phyloP scores from a whole-genome alignment of 768 basidiomycete species.

The Trametes villosa region DNA sequence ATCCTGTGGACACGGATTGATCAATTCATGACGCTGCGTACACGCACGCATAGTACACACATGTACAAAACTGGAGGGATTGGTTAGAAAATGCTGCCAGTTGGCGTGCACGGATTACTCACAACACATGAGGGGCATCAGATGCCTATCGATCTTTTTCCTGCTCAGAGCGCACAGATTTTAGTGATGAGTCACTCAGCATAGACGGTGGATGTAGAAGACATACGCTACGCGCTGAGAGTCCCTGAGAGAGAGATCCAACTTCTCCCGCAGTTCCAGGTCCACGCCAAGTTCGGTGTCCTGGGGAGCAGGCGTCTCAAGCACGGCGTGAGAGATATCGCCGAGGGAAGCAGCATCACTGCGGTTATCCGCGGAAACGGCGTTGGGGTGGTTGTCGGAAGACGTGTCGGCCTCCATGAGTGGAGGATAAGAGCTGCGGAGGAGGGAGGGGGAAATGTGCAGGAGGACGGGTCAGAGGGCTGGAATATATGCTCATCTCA shows the following conservation, averaged over 20 bases:
- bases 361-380: too few relatives aligned
- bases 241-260: conserved; percentile 49
- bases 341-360: too few relatives aligned
- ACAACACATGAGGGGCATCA: conserved; percentile 86
- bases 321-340: not conserved
- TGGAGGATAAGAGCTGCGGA: too few relatives aligned
- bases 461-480: too few relatives aligned
- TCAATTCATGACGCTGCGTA: not conserved
- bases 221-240: conserved; percentile 58
- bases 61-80: conserved; percentile 22
- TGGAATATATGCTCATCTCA: too few relatives aligned
- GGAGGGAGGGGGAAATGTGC: too few relatives aligned
- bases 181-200: not conserved
- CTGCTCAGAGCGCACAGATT: conserved; percentile 42
- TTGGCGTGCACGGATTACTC: conserved; percentile 40
- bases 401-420: conserved; percentile 20
- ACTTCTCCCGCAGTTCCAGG: conserved; percentile 48
- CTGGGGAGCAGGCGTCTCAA: conserved; percentile 22
- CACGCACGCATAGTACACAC: conserved; percentile 10
- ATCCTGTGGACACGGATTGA: conserved; percentile 48
- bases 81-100: conserved; percentile 9
- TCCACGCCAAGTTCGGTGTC: conserved; percentile 65
- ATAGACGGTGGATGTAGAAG: not conserved
- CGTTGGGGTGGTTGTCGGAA: conserved; percentile 21
- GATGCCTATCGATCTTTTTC: conserved; percentile 73